A percentile compares a stretch with the other conserved stretches of the same genome.
Evolutionary conservation across 2,329 filamentous ascomycete species (phyloP).

Genomic region (Ceratocystiopsis brevicomis): DNA sequence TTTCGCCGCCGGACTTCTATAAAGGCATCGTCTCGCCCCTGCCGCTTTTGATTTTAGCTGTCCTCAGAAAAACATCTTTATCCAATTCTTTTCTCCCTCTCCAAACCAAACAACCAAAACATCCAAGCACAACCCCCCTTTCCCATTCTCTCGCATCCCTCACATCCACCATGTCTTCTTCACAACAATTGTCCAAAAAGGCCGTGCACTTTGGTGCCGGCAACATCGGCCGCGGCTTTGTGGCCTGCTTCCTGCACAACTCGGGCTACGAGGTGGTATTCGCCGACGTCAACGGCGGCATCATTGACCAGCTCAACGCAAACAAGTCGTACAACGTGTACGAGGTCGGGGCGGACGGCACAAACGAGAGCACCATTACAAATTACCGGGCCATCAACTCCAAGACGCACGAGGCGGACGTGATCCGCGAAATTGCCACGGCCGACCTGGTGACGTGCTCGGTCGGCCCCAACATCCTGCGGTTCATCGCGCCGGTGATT

Average conservation of each 20-base stretch:
- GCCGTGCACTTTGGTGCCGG: conserved; percentile 74
- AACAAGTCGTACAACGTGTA: conserved; percentile 73
- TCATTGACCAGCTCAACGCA: conserved; percentile 64
- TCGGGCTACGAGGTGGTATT: conserved; percentile 94
- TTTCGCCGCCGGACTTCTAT: no score
- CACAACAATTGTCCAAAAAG: conserved; percentile 27
- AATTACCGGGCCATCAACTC: conserved; percentile 98
- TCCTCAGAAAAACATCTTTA: no score
- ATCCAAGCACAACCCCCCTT: no score
- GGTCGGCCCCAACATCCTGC: conserved; percentile 87
- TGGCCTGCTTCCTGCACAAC: conserved; percentile 82
- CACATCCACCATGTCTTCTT: conserved; percentile 1
- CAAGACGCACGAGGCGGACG: conserved; percentile 60
- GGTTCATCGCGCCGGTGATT: conserved; percentile 89
- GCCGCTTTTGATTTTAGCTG: no score
- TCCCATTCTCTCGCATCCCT: no score
- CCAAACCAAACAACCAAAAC: no score
- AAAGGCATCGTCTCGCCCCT: no score
- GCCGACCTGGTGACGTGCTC: conserved; percentile 92
- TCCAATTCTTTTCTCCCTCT: no score
- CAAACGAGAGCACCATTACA: conserved; percentile 63
- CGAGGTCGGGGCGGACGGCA: conserved; percentile 73
- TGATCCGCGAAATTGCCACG: conserved; percentile 68
- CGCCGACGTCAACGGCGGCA: conserved; percentile 71
- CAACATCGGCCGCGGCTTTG: conserved; percentile 73